These are phyloP conservation scores for Sorghum bicolor DNA, from an alignment of 176 grass and related monocot genomes.

Conservation along the genomic window DNA sequence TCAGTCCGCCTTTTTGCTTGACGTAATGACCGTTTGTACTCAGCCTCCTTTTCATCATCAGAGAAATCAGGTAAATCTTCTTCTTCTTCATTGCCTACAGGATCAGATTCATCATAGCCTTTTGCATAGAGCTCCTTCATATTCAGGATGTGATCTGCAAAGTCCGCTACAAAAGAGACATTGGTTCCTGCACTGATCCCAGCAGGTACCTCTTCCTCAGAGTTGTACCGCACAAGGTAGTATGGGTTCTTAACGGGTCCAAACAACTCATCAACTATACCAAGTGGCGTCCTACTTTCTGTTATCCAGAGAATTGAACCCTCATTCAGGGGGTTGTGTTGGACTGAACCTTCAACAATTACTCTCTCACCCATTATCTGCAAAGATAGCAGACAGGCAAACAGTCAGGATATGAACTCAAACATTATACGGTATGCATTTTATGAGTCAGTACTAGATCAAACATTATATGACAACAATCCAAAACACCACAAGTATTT, in stretches of 20 bases:
- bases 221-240: conserved; percentile 84
- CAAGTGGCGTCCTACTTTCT: conserved; percentile 58
- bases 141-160: conserved; percentile 79
- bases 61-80: conserved; percentile 74
- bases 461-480: not conserved
- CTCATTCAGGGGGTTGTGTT: conserved; percentile 82
- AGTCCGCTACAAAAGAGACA: conserved; percentile 74
- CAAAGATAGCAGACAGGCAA: conserved; percentile 23
- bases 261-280: conserved; percentile 87
- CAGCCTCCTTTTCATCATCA: conserved; percentile 90
- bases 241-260: conserved; percentile 90
- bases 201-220: conserved; percentile 56
- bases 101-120: conserved; percentile 78
- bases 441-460: not conserved
- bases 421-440: conserved; percentile 7
- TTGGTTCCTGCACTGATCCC: conserved; percentile 59
- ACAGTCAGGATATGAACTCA: conserved; percentile 17
- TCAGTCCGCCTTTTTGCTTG: conserved; percentile 57
- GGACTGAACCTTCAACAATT: conserved; percentile 78
- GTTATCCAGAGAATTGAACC: conserved; percentile 96
- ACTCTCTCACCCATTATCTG: conserved; percentile 80
- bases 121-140: conserved; percentile 67
- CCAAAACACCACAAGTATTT: conserved; percentile 14
- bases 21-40: conserved; percentile 60
- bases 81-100: conserved; percentile 53